Conservation (phyloP, 495 filamentous ascomycete genomes). For the Lasiosphaeria miniovina region DNA sequence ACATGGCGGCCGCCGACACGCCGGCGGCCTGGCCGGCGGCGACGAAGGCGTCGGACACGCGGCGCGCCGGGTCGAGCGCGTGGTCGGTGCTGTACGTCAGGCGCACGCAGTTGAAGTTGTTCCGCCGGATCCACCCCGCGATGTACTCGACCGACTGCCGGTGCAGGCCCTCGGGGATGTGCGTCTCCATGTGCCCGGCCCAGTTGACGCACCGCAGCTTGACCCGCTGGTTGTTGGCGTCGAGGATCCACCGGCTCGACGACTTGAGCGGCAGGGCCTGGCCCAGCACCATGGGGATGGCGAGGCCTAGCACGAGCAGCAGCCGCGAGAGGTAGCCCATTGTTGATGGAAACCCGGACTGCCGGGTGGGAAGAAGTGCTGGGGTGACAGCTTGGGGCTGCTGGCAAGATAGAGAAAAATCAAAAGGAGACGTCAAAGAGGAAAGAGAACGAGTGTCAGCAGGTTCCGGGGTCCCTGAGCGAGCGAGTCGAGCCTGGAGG, state of each 20-base stretch:
- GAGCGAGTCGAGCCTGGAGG: background rate
- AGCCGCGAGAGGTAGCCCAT: slow-evolving; percentile 2
- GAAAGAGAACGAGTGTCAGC: too few relatives aligned
- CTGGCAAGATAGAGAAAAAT: background rate
- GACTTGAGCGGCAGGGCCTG: slow-evolving; percentile 39
- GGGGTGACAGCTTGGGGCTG: background rate
- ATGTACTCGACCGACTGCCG: slow-evolving; percentile 43
- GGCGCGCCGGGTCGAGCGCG: slow-evolving; percentile 38
- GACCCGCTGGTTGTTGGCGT: slow-evolving; percentile 42
- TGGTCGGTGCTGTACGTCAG: slow-evolving; percentile 53
- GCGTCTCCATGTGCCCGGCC: slow-evolving; percentile 48
- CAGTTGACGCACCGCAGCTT: slow-evolving; percentile 54
- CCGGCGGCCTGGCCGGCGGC: slow-evolving; percentile 34
- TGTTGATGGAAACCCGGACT: slow-evolving; percentile 10
- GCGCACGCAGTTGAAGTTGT: slow-evolving; percentile 54
- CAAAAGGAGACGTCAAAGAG: too few relatives aligned
- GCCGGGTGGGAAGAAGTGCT: background rate
- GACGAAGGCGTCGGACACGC: slow-evolving; percentile 40
- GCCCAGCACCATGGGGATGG: slow-evolving; percentile 23
- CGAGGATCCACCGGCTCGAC: slow-evolving; percentile 50
- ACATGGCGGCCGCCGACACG: slow-evolving; percentile 31
- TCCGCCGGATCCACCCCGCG: slow-evolving; percentile 38
- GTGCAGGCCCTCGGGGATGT: slow-evolving; percentile 50
- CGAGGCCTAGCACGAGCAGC: slow-evolving; percentile 18
- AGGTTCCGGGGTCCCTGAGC: too few relatives aligned